Evolutionary conservation across 1,139 yeast genomes (phyloP).

Genomic region (Wickerhamomyces sp.): DNA sequence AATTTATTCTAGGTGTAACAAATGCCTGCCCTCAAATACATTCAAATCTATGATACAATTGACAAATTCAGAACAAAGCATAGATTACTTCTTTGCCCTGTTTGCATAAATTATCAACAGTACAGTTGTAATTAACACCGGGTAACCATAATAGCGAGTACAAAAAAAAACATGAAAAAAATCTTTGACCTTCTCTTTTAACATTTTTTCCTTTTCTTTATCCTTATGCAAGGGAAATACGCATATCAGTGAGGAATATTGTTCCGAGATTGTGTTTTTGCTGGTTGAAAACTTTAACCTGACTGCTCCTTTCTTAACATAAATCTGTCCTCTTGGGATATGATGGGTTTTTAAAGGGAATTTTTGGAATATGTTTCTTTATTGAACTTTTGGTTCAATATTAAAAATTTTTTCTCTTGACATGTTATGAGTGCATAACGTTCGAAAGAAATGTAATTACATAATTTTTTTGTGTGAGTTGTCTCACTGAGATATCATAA

Average conservation of each 20-base stretch:
- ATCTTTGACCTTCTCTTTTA: not conserved
- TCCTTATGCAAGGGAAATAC: conserved; percentile 99
- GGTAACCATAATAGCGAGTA: not conserved
- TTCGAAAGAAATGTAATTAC: not conserved
- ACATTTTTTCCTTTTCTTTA: conserved; percentile 40
- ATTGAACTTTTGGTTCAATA: conserved; percentile 9
- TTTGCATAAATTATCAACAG: too few relatives aligned
- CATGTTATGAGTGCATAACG: not conserved
- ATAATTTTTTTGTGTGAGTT: too few relatives aligned
- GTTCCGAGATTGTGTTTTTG: conserved; percentile 99
- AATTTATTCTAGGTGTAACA: too few relatives aligned
- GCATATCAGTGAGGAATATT: conserved; percentile 99
- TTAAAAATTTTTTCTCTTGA: not conserved
- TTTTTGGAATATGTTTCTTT: conserved; percentile 32
- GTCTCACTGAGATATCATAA: too few relatives aligned
- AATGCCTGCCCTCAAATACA: too few relatives aligned
- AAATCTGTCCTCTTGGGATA: conserved; percentile 31
- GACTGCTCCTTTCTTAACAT: conserved; percentile 77
- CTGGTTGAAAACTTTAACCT: conserved; percentile 99
- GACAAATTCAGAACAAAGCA: too few relatives aligned
- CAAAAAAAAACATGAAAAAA: not conserved
- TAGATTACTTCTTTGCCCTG: too few relatives aligned
- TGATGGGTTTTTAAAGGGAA: conserved; percentile 29
- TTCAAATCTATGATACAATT: too few relatives aligned
- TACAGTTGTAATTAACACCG: too few relatives aligned